phyloP scores from a whole-genome alignment of 306 rosid species.

The Biancaea sappan region DNA sequence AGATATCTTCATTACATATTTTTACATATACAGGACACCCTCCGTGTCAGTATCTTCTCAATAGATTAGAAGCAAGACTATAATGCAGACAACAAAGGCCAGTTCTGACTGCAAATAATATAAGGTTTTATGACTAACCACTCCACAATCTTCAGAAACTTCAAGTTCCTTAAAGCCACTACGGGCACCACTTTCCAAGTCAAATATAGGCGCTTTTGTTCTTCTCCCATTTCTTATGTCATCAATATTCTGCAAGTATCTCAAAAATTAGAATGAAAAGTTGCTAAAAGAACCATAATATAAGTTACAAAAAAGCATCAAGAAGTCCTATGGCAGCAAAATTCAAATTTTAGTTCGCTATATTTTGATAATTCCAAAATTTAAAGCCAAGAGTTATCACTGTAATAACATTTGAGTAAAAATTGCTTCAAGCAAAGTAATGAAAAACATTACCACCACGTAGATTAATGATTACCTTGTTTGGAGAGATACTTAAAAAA shows the following conservation, averaged over 20 bases:
- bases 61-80: constrained; percentile 3
- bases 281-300: constrained; percentile 12
- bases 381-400: constrained; percentile 18
- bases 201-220: constrained; percentile 92
- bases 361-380: background rate
- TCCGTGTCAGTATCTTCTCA: background rate
- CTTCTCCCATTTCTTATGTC: constrained; percentile 82
- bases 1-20: background rate
- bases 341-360: background rate
- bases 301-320: background rate
- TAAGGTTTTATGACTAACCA: constrained; percentile 64
- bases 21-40: background rate
- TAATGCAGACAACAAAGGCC: constrained; percentile 23
- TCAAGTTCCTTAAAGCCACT: constrained; percentile 93
- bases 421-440: constrained; percentile 11
- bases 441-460: constrained; percentile 2
- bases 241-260: constrained; percentile 77
- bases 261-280: constrained; percentile 35
- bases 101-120: constrained; percentile 22
- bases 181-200: constrained; percentile 92
- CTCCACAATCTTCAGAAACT: constrained; percentile 99
- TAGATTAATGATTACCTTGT: constrained; percentile 1
- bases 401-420: constrained; percentile 29
- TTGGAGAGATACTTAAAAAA: constrained; percentile 20
- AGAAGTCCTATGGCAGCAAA: background rate